Percentiles rank a stretch among this genome's conserved stretches.
Conservation (phyloP, 495 filamentous ascomycete species). For the Penicillium crystallinum region DNA sequence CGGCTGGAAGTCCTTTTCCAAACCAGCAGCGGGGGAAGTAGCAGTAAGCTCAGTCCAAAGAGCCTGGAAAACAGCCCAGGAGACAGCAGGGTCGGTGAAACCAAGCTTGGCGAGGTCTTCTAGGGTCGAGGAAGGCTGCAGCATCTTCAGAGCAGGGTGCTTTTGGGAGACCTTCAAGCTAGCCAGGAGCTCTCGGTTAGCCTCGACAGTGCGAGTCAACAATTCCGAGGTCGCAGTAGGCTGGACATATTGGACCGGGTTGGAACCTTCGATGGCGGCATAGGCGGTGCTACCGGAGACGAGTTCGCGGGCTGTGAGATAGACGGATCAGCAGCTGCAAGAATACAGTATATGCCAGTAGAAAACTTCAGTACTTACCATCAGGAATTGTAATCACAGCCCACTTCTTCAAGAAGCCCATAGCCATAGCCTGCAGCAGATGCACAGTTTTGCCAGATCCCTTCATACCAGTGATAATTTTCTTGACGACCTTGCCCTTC, state of each 20-base stretch:
- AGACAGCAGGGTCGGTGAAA: conserved; percentile 63
- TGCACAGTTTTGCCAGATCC: conserved; percentile 80
- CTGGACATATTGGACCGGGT: conserved; percentile 67
- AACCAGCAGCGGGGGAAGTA: conserved; percentile 42
- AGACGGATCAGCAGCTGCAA: conserved; percentile 8
- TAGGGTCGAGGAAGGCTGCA: conserved; percentile 58
- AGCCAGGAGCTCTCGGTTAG: conserved; percentile 65
- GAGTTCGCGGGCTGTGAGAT: conserved; percentile 66
- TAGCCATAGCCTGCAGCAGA: conserved; percentile 76
- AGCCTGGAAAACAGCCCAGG: conserved; percentile 77
- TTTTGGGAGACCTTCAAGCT: conserved; percentile 51
- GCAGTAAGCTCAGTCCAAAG: conserved; percentile 72
- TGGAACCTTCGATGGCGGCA: conserved; percentile 55
- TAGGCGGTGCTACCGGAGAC: conserved; percentile 76
- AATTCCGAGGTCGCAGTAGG: conserved; percentile 66
- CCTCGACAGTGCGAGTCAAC: conserved; percentile 61
- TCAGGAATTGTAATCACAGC: conserved; percentile 89
- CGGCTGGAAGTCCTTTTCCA: conserved; percentile 33
- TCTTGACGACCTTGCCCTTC: conserved; percentile 54
- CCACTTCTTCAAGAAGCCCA: conserved; percentile 80
- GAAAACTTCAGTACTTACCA: conserved; percentile 50
- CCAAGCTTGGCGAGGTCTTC: conserved; percentile 64
- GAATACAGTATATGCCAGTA: neutral
- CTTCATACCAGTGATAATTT: conserved; percentile 67
- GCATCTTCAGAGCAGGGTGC: conserved; percentile 54